Conservation (phyloP, 768 basidiomycete genomes). For the Amanita subjunquillea region DNA sequence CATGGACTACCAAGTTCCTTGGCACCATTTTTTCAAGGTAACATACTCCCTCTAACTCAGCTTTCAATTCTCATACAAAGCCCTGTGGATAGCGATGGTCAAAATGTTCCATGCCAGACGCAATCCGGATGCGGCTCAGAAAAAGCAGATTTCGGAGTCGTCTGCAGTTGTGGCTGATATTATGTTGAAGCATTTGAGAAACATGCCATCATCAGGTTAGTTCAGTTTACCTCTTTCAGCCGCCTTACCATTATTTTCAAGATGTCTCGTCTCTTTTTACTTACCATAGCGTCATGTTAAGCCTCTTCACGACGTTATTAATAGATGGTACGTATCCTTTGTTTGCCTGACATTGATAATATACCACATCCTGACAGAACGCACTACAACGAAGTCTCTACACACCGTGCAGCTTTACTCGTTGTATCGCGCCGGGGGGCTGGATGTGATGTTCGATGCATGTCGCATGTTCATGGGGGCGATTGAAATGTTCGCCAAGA, state of each 20-base stretch:
- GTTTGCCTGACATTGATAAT: slow-evolving; percentile 4
- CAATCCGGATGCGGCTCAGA: slow-evolving; percentile 64
- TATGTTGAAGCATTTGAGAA: slow-evolving; percentile 59
- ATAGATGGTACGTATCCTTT: slow-evolving; percentile 31
- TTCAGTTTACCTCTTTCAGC: background rate
- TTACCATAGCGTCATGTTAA: slow-evolving; percentile 38
- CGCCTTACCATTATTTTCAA: slow-evolving; percentile 8
- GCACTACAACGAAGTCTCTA: slow-evolving; percentile 59
- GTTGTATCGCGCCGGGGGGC: slow-evolving; percentile 62
- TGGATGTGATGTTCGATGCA: slow-evolving; percentile 54
- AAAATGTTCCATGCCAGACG: slow-evolving; percentile 81
- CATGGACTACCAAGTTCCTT: slow-evolving; percentile 67
- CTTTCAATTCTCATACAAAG: background rate
- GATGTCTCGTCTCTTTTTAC: slow-evolving; percentile 22
- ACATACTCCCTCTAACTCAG: slow-evolving; percentile 7
- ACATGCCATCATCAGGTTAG: slow-evolving; percentile 36
- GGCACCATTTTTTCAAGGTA: slow-evolving; percentile 83
- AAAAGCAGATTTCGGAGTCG: slow-evolving; percentile 64
- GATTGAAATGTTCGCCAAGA: slow-evolving; percentile 42
- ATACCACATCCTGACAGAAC: slow-evolving; percentile 38
- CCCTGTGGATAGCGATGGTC: slow-evolving; percentile 50
- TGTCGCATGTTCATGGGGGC: slow-evolving; percentile 42
- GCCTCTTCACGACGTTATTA: slow-evolving; percentile 33
- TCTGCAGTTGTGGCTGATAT: slow-evolving; percentile 63
- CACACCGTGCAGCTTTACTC: slow-evolving; percentile 76